Evolutionary conservation across 768 basidiomycete species (phyloP).

Genomic region (Rhodotorula toruloides): DNA sequence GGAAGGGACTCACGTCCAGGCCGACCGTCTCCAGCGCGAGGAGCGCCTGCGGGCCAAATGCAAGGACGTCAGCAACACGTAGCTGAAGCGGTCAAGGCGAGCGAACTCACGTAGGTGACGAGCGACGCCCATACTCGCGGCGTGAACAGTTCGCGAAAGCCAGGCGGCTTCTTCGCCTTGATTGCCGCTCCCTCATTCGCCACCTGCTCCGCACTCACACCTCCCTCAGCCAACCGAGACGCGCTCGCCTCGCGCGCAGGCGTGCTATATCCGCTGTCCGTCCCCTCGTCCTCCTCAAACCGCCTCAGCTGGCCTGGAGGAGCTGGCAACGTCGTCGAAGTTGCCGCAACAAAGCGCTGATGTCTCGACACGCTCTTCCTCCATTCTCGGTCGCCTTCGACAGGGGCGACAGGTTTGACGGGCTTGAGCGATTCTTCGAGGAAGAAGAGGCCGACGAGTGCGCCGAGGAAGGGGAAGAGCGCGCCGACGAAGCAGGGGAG

Average conservation of each 20-base stretch:
- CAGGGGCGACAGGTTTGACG: not conserved
- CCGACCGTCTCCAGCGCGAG: conserved; percentile 34
- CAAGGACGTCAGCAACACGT: not conserved
- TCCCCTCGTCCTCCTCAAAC: conserved; percentile 9
- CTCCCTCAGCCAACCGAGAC: not conserved
- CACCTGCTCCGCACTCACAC: not conserved
- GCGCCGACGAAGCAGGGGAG: conserved; percentile 41
- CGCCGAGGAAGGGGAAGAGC: conserved; percentile 33
- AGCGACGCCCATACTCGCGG: conserved; percentile 10
- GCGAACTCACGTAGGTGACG: conserved; percentile 11
- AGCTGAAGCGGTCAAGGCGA: not conserved
- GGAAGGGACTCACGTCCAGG: conserved; percentile 5
- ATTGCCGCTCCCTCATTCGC: not conserved
- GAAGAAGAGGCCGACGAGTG: conserved; percentile 34
- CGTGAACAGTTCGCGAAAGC: conserved; percentile 15
- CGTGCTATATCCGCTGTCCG: conserved; percentile 32
- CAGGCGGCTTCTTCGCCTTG: not conserved
- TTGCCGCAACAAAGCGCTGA: conserved; percentile 16
- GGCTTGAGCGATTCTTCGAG: conserved; percentile 38
- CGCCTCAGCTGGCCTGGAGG: conserved; percentile 7
- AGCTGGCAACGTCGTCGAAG: conserved; percentile 25
- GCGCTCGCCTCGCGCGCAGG: conserved; percentile 1
- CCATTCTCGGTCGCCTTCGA: not conserved
- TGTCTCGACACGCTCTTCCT: conserved; percentile 5
- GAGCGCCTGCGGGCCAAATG: conserved; percentile 2